phyloP scores from a whole-genome alignment of 768 basidiomycete species.

The Boletus rubescentipes region DNA sequence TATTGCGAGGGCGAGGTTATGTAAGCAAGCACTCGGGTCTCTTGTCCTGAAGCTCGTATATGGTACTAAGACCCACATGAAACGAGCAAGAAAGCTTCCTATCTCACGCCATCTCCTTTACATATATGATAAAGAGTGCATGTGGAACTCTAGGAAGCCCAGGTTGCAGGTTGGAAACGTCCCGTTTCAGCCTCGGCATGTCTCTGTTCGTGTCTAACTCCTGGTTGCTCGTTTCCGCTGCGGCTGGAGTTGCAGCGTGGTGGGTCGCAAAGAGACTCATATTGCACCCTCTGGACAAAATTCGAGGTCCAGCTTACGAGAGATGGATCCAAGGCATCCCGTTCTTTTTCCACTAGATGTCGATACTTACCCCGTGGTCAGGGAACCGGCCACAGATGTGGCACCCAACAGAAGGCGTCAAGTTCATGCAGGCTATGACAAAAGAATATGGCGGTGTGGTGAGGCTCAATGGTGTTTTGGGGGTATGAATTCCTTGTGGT shows the following conservation, averaged over 20 bases:
- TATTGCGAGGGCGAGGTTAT: too few species aligned
- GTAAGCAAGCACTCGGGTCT: too few species aligned
- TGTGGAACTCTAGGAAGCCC: too few species aligned
- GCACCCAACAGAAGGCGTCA: not conserved
- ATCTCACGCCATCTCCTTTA: too few species aligned
- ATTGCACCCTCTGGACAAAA: not conserved
- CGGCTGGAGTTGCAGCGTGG: not conserved
- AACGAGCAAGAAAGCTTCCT: too few species aligned
- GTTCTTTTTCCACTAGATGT: not conserved
- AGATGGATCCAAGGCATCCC: constrained; percentile 1
- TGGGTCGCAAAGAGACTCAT: not conserved
- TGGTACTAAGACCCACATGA: too few species aligned
- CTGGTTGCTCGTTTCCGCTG: not conserved
- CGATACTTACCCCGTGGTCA: not conserved
- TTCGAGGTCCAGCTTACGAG: not conserved
- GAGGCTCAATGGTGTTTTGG: not conserved
- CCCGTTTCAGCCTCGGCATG: not conserved
- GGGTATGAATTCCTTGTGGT: not conserved
- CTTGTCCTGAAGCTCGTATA: too few species aligned
- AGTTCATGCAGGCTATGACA: not conserved
- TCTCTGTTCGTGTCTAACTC: not conserved
- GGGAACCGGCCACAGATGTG: not conserved
- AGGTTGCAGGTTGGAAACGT: too few species aligned
- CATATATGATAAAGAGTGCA: too few species aligned
- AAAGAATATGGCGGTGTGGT: not conserved